Percentiles rank a stretch among this genome's conserved stretches.
Conservation (phyloP, 768 basidiomycete genomes). For the Xerocomellus intermedius region DNA sequence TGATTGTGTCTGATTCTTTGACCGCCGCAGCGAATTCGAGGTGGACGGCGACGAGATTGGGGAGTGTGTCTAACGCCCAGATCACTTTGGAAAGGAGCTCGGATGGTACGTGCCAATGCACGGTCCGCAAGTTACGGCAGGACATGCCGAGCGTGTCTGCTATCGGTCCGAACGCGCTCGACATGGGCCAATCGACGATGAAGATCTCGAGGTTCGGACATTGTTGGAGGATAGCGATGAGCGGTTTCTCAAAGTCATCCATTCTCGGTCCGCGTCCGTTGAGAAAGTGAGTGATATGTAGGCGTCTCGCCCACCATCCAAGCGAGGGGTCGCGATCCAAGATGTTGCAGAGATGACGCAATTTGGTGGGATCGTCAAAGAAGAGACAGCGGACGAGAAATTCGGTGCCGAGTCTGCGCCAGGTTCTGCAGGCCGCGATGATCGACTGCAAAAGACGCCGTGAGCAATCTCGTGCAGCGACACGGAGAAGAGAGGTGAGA, state of each 20-base stretch:
- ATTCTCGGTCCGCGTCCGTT: constrained; percentile 40
- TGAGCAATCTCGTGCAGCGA: neutral
- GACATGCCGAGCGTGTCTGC: constrained; percentile 59
- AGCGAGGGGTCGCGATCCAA: constrained; percentile 52
- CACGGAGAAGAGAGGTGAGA: neutral
- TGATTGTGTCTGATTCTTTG: constrained; percentile 43
- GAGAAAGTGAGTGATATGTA: constrained; percentile 63
- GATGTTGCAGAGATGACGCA: constrained; percentile 50
- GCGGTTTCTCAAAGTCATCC: constrained; percentile 50
- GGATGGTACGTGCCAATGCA: constrained; percentile 58
- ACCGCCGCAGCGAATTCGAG: constrained; percentile 44
- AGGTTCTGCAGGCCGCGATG: constrained; percentile 62
- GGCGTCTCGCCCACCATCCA: constrained; percentile 71
- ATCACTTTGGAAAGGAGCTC: constrained; percentile 63
- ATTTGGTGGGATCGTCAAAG: constrained; percentile 57
- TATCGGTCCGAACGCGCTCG: constrained; percentile 57
- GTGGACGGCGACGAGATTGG: constrained; percentile 52
- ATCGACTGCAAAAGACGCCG: constrained; percentile 47
- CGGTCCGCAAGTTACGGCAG: constrained; percentile 53
- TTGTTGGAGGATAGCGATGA: constrained; percentile 57
- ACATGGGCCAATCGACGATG: constrained; percentile 64
- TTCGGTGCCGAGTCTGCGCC: constrained; percentile 61
- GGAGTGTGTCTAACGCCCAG: constrained; percentile 66
- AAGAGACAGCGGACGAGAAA: constrained; percentile 69
- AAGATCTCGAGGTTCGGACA: constrained; percentile 77